Evolutionary conservation across 192 early-diverging fungal genomes (phyloP), one percentile per base, ranked within the genome.

Genomic region (Coemansia sp.): DNA sequence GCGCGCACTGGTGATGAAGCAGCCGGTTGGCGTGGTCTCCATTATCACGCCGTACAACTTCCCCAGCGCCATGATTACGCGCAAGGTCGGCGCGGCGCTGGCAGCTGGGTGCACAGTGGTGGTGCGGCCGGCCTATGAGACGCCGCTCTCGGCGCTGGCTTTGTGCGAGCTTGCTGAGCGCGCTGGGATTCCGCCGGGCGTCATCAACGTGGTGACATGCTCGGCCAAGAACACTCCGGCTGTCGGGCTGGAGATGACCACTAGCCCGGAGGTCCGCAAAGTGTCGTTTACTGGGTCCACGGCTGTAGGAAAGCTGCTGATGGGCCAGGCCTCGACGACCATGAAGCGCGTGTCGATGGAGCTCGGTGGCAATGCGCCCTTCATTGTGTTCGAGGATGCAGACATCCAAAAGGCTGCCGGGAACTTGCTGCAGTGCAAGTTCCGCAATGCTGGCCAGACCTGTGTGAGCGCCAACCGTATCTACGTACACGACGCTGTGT

Each of bases 1-100:
- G 34, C 87, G 91, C 10, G 74, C 88, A 35, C 36, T 94, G 38
- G 84, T 88, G 35, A 82, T 93, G 45, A 87, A 88, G 46, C 90
- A 93, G 67, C 91, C 93, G 1, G 76, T 94, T 14, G 94, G 94
- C 26, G 88, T 90, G 31, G 88, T 85, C 2, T 87, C 86, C 9
- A 73, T 91, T 7, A 82, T 92, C 42, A 88, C 89, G 11, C 91
- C 91, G 13, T 92, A 88, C 85, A 92, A 96, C 69, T 94, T 93
- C 66, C 95, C 95, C 1, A 86, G 74, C 62, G 94, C 94, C 7
- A 95, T 95, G 91, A 82, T 92, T 20, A 71, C 74, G 7, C 76
- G 83, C 65, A 84, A 81, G 59, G 60, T 70, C 13, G 78, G 56
- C 5, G 74, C 83, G 1, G 83, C 83, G 5, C 45, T 84, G 38